Percentiles rank a stretch among this genome's conserved stretches.
Conservation (phyloP, 768 basidiomycete genomes). For the Boletellus sp. region DNA sequence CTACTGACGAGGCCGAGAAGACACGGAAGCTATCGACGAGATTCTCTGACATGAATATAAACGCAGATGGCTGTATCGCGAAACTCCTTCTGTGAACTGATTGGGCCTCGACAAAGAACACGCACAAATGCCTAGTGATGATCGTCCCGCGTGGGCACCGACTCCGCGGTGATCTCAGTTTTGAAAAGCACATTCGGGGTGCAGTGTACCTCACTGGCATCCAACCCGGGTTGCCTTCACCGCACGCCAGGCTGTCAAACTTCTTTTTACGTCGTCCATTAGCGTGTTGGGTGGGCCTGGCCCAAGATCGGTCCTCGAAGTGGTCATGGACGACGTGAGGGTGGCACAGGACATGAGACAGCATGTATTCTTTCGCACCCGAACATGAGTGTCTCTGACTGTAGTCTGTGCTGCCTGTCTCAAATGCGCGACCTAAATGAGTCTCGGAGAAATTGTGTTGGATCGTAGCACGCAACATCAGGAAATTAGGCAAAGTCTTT, state of each 20-base stretch:
- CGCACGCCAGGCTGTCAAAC: slow-evolving; percentile 27
- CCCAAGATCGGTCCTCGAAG: too few relatives aligned
- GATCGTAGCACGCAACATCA: slow-evolving; percentile 34
- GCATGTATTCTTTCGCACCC: slow-evolving; percentile 16
- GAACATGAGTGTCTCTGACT: too few relatives aligned
- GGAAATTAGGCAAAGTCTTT: too few relatives aligned
- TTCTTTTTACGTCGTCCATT: slow-evolving; percentile 55
- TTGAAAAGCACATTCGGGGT: slow-evolving; percentile 47
- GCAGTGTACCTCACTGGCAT: slow-evolving; percentile 52
- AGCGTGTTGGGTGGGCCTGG: slow-evolving; percentile 30
- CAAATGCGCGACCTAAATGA: slow-evolving; percentile 43
- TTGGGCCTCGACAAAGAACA: slow-evolving; percentile 38
- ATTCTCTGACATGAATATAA: background rate
- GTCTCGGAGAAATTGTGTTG: slow-evolving; percentile 51
- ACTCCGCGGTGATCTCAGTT: slow-evolving; percentile 17
- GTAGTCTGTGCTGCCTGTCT: too few relatives aligned
- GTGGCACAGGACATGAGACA: slow-evolving; percentile 34
- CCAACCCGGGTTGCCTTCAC: slow-evolving; percentile 43
- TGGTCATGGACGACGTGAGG: slow-evolving; percentile 20
- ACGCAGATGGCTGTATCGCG: slow-evolving; percentile 30
- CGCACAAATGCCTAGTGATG: background rate
- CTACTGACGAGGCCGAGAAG: slow-evolving; percentile 40
- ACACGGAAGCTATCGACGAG: slow-evolving; percentile 30
- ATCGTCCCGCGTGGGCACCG: background rate
- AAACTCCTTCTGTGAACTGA: slow-evolving; percentile 34